Percentiles rank a stretch among this genome's conserved stretches.
phyloP scores from a whole-genome alignment of 257 asterid species.

The Solanum chmielewskii region DNA sequence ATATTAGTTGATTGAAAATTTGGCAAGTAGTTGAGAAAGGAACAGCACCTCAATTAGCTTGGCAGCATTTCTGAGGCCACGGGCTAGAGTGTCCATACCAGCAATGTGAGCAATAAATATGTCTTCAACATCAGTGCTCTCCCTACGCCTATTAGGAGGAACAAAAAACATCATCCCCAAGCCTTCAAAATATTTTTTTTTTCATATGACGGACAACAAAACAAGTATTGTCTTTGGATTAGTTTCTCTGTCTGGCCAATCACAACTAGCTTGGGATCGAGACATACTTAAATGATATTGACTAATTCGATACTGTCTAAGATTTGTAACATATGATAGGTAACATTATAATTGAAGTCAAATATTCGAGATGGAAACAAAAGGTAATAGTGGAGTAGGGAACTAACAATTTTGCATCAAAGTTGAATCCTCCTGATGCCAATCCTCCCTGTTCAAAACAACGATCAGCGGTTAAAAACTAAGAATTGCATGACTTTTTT shows the following conservation, averaged over 20 bases:
- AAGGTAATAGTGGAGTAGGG: background rate
- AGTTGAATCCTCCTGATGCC: conserved; percentile 98
- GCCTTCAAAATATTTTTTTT: background rate
- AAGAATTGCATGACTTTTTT: background rate
- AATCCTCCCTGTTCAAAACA: conserved; percentile 57
- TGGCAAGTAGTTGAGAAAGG: background rate
- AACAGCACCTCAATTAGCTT: conserved; percentile 63
- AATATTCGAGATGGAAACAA: background rate
- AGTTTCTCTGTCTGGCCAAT: background rate
- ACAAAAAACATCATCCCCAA: background rate
- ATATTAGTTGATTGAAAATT: background rate
- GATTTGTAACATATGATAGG: no score
- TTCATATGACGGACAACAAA: background rate
- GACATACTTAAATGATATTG: background rate
- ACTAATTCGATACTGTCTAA: background rate
- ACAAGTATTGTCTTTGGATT: background rate
- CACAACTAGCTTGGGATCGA: background rate
- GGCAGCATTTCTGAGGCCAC: conserved; percentile 88
- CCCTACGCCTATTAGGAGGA: conserved; percentile 60
- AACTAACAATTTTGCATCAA: conserved; percentile 87
- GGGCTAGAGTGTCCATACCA: conserved; percentile 93
- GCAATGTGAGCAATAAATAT: conserved; percentile 86
- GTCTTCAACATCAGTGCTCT: conserved; percentile 96
- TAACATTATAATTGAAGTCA: background rate
- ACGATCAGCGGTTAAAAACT: background rate